Evolutionary conservation across 1,284 basidiomycete genomes (phyloP), one percentile per base, ranked within the genome.

Genomic region (Ceratobasidium sp.): DNA sequence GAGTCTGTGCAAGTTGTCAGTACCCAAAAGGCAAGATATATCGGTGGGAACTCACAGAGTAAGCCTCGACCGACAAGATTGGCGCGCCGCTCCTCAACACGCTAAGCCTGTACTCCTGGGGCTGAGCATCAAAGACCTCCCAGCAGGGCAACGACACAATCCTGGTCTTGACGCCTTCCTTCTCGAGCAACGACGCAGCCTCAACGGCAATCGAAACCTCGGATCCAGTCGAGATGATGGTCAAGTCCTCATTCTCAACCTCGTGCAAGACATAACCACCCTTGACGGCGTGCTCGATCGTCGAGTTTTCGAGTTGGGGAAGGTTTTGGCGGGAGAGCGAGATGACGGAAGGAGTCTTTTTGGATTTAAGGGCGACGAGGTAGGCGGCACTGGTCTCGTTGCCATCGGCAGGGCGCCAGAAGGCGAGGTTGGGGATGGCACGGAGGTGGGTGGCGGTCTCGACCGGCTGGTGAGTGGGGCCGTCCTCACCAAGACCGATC

Each of bases 301-400:
- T 86, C 50, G 93, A 94, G 73, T 86, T 87, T 78, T 92, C 92
- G 73, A 98, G 88, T 78, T 97, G 95, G 69, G 94, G 94, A 64
- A 98, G 85, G 84, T 95, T 94, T 81, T 96, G 93, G 69, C 94
- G 89, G 53, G 93, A 92, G 71, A 95, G 87, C n/a, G 88, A 89
- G 71, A 96, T 83, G 73, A 96, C 85, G 38, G 94, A 95, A 43
- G 95, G 95, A 13, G 92, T 95, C 74, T 83, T 79, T 74, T 79
- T 85, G 72, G 89, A 87, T 73, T 85, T 83, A 76, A 98, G 79
- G 60, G 94, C 91, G 58, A 90, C 86, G 73, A 87, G 80, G 84
- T 97, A 98, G 22, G 94, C 86, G 43, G 92, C 96, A 40, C 92
- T 95, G 40, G 92, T 93, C 84, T 96, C 95, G 79, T 96, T 96